Evolutionary conservation across 1,139 yeast species (phyloP), one percentile per base, ranked within the genome.

Genomic region (Protomyces pachydermus): DNA sequence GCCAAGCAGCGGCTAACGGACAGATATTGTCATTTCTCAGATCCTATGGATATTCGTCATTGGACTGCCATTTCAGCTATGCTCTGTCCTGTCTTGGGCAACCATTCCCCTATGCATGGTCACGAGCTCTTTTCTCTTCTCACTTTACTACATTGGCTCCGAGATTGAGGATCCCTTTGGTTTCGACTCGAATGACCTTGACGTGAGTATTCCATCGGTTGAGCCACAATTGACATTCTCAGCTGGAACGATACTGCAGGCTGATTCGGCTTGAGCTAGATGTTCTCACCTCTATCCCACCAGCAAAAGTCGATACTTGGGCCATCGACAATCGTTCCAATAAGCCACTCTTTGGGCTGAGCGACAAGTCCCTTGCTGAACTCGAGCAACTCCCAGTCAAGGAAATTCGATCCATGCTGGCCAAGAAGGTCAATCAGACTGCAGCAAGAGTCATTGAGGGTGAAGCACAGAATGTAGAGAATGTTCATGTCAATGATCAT

Each of bases 31-130:
- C 50, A 64, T 66, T 51, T 63, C 67, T 18, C 69, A 68, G 46
- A 66, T 68, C 10, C 68, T 68, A 2, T 68, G 69, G 69, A 67
- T 68, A 39, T 68, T 67, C 50, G 68, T 66, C 39, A 42, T 68
- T 55, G 34, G 56, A 20, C 65, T 68, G 45, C 69, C 69, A 5
- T 68, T 68, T 54, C 69, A 68, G 61, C 65, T 68, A 16, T 67
- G 65, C 32, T 25, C 52, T 23, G 46, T 56, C 4, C 64, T 68
- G 35, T 50, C 52, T 10, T 68, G 69, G 69, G 68, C 66, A 9
- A 66, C 69, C 32, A 67, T 68, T 14, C 69, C 69, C 16, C 65
- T 67, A 23, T 61, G 68, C n/a, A 18, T 65, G 23, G 55, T 67
- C 14, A 68, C 69, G 3, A 66, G 65, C 20, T 65, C 65, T 37